Conservation (phyloP, 2,329 filamentous ascomycete genomes). For the Sporothrix brasiliensis region DNA sequence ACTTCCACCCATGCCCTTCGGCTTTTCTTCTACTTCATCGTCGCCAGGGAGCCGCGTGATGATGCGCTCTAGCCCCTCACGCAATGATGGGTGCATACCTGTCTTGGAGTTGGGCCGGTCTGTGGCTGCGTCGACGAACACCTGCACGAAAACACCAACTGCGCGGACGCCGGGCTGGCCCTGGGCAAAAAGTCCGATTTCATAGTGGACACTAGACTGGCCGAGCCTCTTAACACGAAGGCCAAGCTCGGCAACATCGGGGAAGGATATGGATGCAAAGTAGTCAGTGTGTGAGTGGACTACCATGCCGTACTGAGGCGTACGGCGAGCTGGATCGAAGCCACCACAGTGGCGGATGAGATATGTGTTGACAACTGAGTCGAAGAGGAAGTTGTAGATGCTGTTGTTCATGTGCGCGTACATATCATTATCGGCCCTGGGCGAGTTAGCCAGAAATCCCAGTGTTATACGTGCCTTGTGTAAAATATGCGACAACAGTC, state of each 20-base stretch:
- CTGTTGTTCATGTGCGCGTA: slow-evolving; percentile 93
- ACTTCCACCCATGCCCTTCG: not conserved
- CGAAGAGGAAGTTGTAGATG: slow-evolving; percentile 83
- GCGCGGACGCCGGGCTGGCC: slow-evolving; percentile 75
- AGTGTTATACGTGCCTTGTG: too few relatives aligned
- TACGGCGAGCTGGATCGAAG: slow-evolving; percentile 68
- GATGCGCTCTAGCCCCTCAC: slow-evolving; percentile 61
- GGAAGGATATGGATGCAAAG: slow-evolving; percentile 79
- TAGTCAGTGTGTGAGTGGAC: slow-evolving; percentile 86
- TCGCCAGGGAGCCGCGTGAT: slow-evolving; percentile 41
- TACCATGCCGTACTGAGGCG: slow-evolving; percentile 76
- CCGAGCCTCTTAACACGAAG: slow-evolving; percentile 83
- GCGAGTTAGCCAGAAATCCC: not conserved
- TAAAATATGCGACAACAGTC: not conserved
- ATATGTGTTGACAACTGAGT: slow-evolving; percentile 88
- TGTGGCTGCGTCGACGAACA: slow-evolving; percentile 78
- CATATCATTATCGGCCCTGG: slow-evolving; percentile 91
- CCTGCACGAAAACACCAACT: slow-evolving; percentile 83
- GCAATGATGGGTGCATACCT: slow-evolving; percentile 66
- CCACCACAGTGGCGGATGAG: slow-evolving; percentile 73
- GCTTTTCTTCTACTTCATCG: slow-evolving; percentile 15
- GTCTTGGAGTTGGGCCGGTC: slow-evolving; percentile 63
- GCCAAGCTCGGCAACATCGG: slow-evolving; percentile 77
- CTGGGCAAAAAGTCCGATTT: slow-evolving; percentile 81
- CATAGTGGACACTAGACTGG: slow-evolving; percentile 84